Conservation (phyloP, 1,139 yeast species). For the Sugiyamaella sp. region DNA sequence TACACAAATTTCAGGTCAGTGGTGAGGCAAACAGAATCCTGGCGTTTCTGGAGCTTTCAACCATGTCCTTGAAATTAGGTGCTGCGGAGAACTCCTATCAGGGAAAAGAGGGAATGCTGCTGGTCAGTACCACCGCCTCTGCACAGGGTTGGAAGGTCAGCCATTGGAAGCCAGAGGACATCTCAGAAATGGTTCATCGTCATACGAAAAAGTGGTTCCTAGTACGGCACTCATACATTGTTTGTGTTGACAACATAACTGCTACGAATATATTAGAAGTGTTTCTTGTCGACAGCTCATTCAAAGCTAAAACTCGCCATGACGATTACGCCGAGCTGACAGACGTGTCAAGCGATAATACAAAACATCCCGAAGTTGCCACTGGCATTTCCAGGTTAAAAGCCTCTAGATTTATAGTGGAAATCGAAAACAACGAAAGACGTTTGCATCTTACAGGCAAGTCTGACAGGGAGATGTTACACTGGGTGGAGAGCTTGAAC, state of each 20-base stretch:
- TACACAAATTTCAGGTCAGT: conserved; percentile 61
- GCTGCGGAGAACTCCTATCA: conserved; percentile 80
- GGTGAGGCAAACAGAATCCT: conserved; percentile 83
- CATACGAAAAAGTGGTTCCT: conserved; percentile 92
- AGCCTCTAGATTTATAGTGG: conserved; percentile 49
- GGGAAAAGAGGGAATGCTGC: conserved; percentile 88
- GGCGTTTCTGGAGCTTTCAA: conserved; percentile 87
- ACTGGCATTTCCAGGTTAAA: conserved; percentile 14
- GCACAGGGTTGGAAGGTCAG: conserved; percentile 97
- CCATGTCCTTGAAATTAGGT: conserved; percentile 71
- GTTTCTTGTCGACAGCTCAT: conserved; percentile 74
- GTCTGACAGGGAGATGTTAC: conserved; percentile 67
- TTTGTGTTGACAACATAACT: conserved; percentile 82
- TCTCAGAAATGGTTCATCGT: conserved; percentile 73
- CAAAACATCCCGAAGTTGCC: conserved; percentile 7
- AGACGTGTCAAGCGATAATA: conserved; percentile 17
- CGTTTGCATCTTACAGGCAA: conserved; percentile 72
- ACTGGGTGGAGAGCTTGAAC: conserved; percentile 77
- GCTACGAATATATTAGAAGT: conserved; percentile 91
- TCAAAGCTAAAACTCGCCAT: conserved; percentile 49
- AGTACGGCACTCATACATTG: conserved; percentile 79
- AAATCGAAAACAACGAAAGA: conserved; percentile 79
- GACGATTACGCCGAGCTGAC: conserved; percentile 22
- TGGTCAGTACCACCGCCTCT: conserved; percentile 78
- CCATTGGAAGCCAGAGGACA: conserved; percentile 77